Percentiles rank a stretch among this genome's conserved stretches.
Evolutionary conservation across 352 stramenopile genomes (phyloP).

Genomic region (Phytophthora vignae): DNA sequence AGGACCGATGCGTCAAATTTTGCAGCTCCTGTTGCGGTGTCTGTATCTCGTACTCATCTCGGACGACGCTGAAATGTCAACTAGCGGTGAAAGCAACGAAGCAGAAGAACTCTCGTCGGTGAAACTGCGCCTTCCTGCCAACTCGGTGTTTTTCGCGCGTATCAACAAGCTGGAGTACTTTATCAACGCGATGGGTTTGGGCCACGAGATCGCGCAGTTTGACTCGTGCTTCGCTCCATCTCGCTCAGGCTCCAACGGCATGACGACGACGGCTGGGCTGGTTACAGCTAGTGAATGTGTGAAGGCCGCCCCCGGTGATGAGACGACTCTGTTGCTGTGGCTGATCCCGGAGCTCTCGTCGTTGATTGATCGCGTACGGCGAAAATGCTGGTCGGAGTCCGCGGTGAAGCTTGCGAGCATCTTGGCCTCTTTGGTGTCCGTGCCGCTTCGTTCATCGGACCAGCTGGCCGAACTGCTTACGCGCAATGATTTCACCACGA

Average conservation of each 20-base stretch:
- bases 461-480: slow-evolving; percentile 63
- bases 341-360: slow-evolving; percentile 75
- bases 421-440: slow-evolving; percentile 64
- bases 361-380: slow-evolving; percentile 71
- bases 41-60: slow-evolving; percentile 77
- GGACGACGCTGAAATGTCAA: slow-evolving; percentile 45
- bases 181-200: slow-evolving; percentile 80
- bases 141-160: slow-evolving; percentile 74
- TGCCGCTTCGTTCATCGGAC: slow-evolving; percentile 74
- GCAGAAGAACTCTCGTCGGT: slow-evolving; percentile 36
- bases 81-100: slow-evolving; percentile 32
- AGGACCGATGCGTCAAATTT: slow-evolving; percentile 83
- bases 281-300: slow-evolving; percentile 66
- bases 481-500: slow-evolving; percentile 67
- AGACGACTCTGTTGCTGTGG: slow-evolving; percentile 82
- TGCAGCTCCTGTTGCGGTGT: slow-evolving; percentile 75
- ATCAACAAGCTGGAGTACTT: slow-evolving; percentile 91
- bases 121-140: slow-evolving; percentile 54
- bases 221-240: slow-evolving; percentile 80
- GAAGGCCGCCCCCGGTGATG: slow-evolving; percentile 72
- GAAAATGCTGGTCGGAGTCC: slow-evolving; percentile 77
- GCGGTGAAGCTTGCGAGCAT: slow-evolving; percentile 75
- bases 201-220: slow-evolving; percentile 73
- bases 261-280: slow-evolving; percentile 50
- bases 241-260: slow-evolving; percentile 48